Conservation (phyloP, 2,329 filamentous ascomycete species). For the Fusarium albosuccineum region DNA sequence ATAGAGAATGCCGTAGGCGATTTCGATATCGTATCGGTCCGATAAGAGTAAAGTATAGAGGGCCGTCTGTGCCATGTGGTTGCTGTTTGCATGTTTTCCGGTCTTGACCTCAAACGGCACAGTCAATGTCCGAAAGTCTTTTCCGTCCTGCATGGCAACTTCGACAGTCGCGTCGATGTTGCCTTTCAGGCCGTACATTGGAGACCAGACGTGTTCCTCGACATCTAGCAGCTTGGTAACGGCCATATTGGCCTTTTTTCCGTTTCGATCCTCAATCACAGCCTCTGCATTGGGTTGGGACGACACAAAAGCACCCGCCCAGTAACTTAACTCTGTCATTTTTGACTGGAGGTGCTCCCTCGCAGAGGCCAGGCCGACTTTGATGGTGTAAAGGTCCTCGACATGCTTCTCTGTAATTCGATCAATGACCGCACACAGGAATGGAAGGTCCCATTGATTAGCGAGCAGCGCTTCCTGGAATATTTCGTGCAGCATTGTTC, state of each 20-base stretch:
- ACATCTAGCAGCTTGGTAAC: constrained; percentile 95
- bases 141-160: constrained; percentile 80
- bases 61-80: constrained; percentile 92
- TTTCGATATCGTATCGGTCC: constrained; percentile 93
- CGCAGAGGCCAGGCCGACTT: constrained; percentile 78
- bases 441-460: constrained; percentile 82
- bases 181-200: constrained; percentile 95
- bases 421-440: constrained; percentile 75
- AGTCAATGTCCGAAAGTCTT: constrained; percentile 77
- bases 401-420: constrained; percentile 80
- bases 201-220: constrained; percentile 98
- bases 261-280: constrained; percentile 82
- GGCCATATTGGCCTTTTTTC: constrained; percentile 81
- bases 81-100: constrained; percentile 83
- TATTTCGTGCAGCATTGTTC: constrained; percentile 92
- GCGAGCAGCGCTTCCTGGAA: constrained; percentile 90
- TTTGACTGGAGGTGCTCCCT: constrained; percentile 86
- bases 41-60: constrained; percentile 93
- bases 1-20: constrained; percentile 91
- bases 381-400: constrained; percentile 91
- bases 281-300: constrained; percentile 77
- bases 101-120: constrained; percentile 98
- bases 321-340: constrained; percentile 82
- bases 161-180: constrained; percentile 98
- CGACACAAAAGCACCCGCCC: constrained; percentile 86